These are phyloP conservation scores for Oenanthe sinensis DNA, from an alignment of 129 eudicot genomes.

Conservation along the genomic window DNA sequence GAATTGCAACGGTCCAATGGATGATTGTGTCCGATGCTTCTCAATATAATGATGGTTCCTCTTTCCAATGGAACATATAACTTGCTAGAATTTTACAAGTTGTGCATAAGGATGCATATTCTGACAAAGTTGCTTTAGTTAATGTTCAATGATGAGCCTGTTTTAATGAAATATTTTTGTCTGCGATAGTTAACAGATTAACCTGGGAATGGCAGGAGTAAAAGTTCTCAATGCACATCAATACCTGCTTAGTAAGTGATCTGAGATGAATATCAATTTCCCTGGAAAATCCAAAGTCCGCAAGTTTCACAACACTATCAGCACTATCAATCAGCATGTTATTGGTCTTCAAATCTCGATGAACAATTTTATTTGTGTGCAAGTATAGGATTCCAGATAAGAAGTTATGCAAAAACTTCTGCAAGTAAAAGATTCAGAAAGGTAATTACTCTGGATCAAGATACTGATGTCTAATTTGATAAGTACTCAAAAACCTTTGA, in stretches of 20 bases:
- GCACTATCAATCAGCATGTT: conserved; percentile 2
- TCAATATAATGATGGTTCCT: background rate
- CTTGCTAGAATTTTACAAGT: too few relatives aligned
- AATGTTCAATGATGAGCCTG: background rate
- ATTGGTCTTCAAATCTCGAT: conserved; percentile 13
- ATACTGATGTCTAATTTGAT: background rate
- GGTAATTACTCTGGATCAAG: background rate
- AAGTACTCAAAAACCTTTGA: background rate
- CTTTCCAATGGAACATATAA: background rate
- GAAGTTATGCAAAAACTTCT: conserved; percentile 8
- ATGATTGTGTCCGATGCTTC: background rate
- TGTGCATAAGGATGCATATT: background rate
- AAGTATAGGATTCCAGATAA: background rate
- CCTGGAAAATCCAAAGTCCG: conserved; percentile 13
- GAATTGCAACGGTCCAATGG: too few relatives aligned
- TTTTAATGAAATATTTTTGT: background rate
- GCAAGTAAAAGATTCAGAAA: conserved; percentile 1
- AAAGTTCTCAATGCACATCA: background rate
- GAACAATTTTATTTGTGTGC: conserved; percentile 1
- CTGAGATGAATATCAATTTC: conserved; percentile 2
- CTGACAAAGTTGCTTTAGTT: background rate
- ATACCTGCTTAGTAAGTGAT: conserved; percentile 5
- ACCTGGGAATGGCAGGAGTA: background rate
- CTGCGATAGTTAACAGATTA: background rate
- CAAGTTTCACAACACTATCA: conserved; percentile 1